phyloP scores from a whole-genome alignment of 2,329 filamentous ascomycete genomes.

The Hypoxylon sp. region DNA sequence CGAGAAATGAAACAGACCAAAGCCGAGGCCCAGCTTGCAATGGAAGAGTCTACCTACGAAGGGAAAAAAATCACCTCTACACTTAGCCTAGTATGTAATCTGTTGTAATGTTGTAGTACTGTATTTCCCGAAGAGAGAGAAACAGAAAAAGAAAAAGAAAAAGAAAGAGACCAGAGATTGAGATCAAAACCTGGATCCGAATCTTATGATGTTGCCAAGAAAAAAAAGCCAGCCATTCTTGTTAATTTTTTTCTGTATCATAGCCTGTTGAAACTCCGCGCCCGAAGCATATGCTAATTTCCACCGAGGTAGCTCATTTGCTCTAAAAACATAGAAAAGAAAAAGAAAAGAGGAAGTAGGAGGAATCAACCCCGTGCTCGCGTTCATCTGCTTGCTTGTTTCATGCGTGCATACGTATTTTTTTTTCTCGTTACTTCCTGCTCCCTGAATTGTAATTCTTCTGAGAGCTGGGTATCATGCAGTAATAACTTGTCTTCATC shows the following conservation, averaged over 20 bases:
- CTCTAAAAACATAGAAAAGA: slow-evolving; percentile 23
- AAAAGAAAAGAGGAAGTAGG: slow-evolving; percentile 6
- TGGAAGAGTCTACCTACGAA: not conserved
- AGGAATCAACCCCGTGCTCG: not conserved
- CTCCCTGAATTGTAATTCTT: slow-evolving; percentile 27
- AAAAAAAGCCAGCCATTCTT: slow-evolving; percentile 16
- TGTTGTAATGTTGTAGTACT: not conserved
- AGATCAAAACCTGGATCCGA: not conserved
- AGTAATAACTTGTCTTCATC: slow-evolving; percentile 37
- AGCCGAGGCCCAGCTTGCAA: not conserved
- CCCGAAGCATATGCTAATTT: slow-evolving; percentile 36
- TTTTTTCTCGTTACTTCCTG: slow-evolving; percentile 23
- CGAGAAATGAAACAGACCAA: slow-evolving; percentile 1
- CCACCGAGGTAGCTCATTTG: slow-evolving; percentile 20
- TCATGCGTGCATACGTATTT: slow-evolving; percentile 17
- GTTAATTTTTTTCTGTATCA: slow-evolving; percentile 9
- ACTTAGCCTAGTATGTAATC: not conserved
- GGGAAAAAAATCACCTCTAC: slow-evolving; percentile 3
- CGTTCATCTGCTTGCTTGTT: not conserved
- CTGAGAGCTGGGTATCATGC: slow-evolving; percentile 44
- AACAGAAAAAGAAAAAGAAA: too few relatives aligned
- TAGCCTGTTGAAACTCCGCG: slow-evolving; percentile 28
- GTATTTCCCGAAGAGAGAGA: not conserved
- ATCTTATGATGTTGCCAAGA: slow-evolving; percentile 6
- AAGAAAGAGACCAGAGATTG: not conserved